Evolutionary conservation across 257 asterid genomes (phyloP).

Genomic region (Jacaranda copaia): DNA sequence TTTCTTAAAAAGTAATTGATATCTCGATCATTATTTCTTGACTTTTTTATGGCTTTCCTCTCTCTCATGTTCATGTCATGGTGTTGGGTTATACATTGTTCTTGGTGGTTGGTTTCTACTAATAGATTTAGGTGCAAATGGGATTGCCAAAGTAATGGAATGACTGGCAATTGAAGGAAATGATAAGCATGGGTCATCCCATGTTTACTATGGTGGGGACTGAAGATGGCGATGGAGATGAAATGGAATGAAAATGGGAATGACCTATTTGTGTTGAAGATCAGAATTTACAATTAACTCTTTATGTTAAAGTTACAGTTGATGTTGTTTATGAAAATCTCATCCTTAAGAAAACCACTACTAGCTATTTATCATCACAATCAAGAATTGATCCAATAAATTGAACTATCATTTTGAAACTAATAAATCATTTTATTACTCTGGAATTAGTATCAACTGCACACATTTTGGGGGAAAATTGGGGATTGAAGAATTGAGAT

Average conservation of each 20-base stretch:
- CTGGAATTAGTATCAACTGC: too few species aligned
- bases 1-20: not conserved
- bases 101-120: conserved; percentile 6
- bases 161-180: not conserved
- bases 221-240: not conserved
- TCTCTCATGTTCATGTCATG: conserved; percentile 7
- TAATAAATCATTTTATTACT: too few species aligned
- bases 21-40: not conserved
- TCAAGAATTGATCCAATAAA: too few species aligned
- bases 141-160: not conserved
- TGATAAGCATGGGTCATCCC: not conserved
- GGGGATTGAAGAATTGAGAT: too few species aligned
- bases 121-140: conserved; percentile 10
- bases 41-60: not conserved
- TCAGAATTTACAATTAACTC: not conserved
- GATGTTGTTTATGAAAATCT: too few species aligned
- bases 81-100: not conserved
- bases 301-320: too few species aligned
- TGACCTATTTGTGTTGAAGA: not conserved
- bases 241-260: not conserved
- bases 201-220: not conserved
- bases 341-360: too few species aligned
- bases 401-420: too few species aligned
- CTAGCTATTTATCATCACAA: too few species aligned
- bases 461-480: too few species aligned